These are phyloP conservation scores for Cordyceps pruinosa DNA, from an alignment of 2,329 filamentous ascomycete species.

Conservation along the genomic window DNA sequence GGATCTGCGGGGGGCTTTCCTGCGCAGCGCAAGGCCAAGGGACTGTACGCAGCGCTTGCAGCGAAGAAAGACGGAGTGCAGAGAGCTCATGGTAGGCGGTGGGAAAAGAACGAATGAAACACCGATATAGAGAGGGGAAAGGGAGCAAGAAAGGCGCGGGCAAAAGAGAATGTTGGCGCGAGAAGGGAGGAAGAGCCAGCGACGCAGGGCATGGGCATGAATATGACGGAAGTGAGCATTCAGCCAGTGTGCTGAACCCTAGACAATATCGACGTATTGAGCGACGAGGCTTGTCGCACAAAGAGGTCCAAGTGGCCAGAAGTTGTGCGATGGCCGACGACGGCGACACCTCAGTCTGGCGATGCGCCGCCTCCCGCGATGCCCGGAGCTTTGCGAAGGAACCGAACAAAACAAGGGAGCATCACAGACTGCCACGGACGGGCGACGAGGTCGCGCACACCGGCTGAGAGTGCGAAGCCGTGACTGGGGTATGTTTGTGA, in stretches of 20 bases:
- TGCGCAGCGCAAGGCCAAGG: not conserved
- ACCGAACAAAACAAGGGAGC: not conserved
- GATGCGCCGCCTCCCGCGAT: not conserved
- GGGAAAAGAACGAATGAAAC: not conserved
- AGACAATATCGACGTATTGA: constrained; percentile 5
- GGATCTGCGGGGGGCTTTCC: not conserved
- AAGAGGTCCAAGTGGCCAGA: constrained; percentile 10
- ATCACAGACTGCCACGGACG: not conserved
- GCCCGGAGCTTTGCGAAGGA: not conserved
- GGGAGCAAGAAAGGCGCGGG: not conserved
- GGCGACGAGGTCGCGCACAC: not conserved
- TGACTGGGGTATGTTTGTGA: constrained; percentile 10
- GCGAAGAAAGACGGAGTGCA: not conserved
- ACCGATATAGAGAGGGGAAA: not conserved
- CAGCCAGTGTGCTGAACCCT: not conserved
- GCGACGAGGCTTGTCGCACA: constrained; percentile 5
- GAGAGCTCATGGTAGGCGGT: not conserved
- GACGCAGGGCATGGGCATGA: not conserved
- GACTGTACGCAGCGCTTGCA: constrained; percentile 4
- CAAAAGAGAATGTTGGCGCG: not conserved
- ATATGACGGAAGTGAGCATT: not conserved
- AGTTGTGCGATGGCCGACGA: constrained; percentile 6
- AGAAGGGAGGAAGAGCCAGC: not conserved
- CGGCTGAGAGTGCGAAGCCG: not conserved
- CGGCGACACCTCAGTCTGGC: not conserved